Base-by-base conservation (phyloP, 371 early-diverging fungal species). In the Phascolomyces articulosus region DNA sequence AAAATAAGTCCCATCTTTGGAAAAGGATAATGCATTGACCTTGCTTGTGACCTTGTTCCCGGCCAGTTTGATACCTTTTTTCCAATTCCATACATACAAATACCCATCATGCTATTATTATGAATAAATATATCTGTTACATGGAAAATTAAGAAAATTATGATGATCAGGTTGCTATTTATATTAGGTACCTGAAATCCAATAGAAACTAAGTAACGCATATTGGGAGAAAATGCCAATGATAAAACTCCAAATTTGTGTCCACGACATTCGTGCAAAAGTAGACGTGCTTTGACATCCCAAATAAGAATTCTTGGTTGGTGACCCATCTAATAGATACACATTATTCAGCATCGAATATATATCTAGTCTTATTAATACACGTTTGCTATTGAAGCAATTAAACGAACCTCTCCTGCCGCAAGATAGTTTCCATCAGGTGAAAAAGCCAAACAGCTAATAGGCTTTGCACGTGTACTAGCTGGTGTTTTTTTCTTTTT, bases 31-130 rank as follows among this genome's bases (percentile, higher is more conserved):
- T 1, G 89, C 74, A 68, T 74, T 79, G 23, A 90, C 90, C 62
- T 86, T 87, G 41, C 87, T 83, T 7, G 90, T 90, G 47, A 92
- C 84, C 67, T 87, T 85, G 65, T 87, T 90, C 44, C 85, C 87
- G 0, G 92, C 91, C 6, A 93, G 63, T 62, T 88, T 86, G 3
- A 74, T 73, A 3, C 88, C 88, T 31, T 83, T 84, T 64, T 84
- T 79, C 92, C 93, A 93, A 71, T 93, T 86, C 95, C 95, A 95
- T 27, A 93, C 86, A 69, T 91, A 87, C 26, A 93, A 67, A 67
- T 84, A 90, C 0, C 93, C 94, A 72, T 95, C 95, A 68, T 93
- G 93, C 89, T 92, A 77, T 18, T 26, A 24, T 54, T 41, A 40
- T 58, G 54, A 54, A 41, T 29, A 63, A 55, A 20, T 31, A 21